Evolutionary conservation across 345 rosid genomes (phyloP).

Genomic region (Lumnitzera littorea): DNA sequence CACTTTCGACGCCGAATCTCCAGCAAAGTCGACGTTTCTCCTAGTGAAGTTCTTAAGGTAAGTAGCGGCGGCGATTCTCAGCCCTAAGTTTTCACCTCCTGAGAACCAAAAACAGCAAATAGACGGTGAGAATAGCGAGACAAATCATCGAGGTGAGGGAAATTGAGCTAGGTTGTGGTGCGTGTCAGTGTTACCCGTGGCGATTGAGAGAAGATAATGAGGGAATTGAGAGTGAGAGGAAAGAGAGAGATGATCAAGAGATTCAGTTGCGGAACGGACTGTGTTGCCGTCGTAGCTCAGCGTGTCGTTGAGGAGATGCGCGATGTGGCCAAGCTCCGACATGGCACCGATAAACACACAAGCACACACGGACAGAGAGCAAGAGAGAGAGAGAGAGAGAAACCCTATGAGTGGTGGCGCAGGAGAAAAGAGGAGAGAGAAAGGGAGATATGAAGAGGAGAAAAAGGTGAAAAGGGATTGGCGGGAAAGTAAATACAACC

Average conservation of each 20-base stretch:
- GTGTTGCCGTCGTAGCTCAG: conserved; percentile 44
- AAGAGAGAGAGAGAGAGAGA: conserved; percentile 9
- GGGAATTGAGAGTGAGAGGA: conserved; percentile 50
- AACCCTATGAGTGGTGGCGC: too few relatives aligned
- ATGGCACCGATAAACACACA: conserved; percentile 2
- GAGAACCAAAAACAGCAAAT: neutral
- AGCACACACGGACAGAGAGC: too few relatives aligned
- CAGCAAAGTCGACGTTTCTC: conserved; percentile 26
- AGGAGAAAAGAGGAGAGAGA: too few relatives aligned
- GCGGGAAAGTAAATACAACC: neutral
- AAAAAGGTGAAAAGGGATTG: neutral
- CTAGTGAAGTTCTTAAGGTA: conserved; percentile 67
- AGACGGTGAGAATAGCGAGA: neutral
- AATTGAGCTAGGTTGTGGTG: neutral
- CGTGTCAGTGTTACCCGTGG: conserved; percentile 31
- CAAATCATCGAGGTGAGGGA: neutral
- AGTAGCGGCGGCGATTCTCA: conserved; percentile 65
- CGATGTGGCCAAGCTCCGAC: conserved; percentile 35
- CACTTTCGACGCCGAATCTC: conserved; percentile 26
- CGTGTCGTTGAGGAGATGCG: conserved; percentile 54
- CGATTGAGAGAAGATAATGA: conserved; percentile 60
- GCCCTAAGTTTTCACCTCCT: conserved; percentile 64
- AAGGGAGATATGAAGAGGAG: too few relatives aligned
- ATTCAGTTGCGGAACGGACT: conserved; percentile 43
- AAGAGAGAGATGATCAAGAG: conserved; percentile 60